Percentiles rank a stretch among this genome's conserved stretches.
Evolutionary conservation across 352 stramenopile species (phyloP).

Genomic region (Phytophthora fragariaefolia): DNA sequence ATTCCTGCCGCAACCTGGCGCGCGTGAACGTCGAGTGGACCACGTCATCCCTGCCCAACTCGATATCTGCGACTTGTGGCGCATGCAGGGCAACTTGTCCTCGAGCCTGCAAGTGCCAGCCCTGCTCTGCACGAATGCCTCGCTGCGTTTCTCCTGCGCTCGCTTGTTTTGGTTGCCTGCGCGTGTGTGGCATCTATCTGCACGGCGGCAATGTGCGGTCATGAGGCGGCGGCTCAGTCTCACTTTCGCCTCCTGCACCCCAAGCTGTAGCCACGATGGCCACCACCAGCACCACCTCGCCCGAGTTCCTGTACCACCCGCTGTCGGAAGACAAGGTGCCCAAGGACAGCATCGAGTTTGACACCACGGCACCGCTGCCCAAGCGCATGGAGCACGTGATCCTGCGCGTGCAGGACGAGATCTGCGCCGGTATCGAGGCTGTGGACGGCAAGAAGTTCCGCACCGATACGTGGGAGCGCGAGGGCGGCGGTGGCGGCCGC

Average conservation of each 20-base stretch:
- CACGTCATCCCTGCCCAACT: conserved; percentile 12
- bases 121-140: conserved; percentile 14
- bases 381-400: conserved; percentile 84
- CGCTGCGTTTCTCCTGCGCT: conserved; percentile 38
- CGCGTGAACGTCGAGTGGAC: conserved; percentile 5
- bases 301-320: conserved; percentile 61
- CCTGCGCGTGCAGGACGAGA: conserved; percentile 79
- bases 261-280: conserved; percentile 19
- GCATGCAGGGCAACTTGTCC: conserved; percentile 13
- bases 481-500: conserved; percentile 93
- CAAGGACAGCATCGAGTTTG: conserved; percentile 71
- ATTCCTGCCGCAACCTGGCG: not conserved
- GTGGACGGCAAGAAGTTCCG: conserved; percentile 95
- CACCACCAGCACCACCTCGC: conserved; percentile 3
- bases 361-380: conserved; percentile 66
- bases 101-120: not conserved
- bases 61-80: conserved; percentile 30
- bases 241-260: conserved; percentile 20
- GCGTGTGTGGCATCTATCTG: conserved; percentile 27
- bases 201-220: conserved; percentile 21
- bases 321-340: conserved; percentile 65
- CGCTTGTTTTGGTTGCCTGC: conserved; percentile 18
- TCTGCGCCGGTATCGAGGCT: conserved; percentile 81
- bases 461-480: conserved; percentile 94
- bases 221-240: conserved; percentile 16